A percentile compares a stretch with the other conserved stretches of the same genome.
Conservation (phyloP, 2,329 filamentous ascomycete genomes). For the Sporothrix brunneoviolacea region DNA sequence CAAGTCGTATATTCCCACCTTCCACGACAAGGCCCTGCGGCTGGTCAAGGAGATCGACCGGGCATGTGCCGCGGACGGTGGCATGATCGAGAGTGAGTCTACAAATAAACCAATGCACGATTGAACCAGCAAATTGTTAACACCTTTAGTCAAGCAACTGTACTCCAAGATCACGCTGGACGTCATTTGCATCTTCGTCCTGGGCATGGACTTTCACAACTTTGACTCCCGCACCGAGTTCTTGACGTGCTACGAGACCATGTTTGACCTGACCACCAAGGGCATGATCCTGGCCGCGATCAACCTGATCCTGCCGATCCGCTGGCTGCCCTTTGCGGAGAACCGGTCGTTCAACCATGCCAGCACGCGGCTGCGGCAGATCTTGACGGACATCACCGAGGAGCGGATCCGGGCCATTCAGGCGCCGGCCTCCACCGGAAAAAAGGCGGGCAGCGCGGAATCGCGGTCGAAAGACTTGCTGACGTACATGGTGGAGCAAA, state of each 20-base stretch:
- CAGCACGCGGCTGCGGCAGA: conserved; percentile 26
- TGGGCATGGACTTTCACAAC: conserved; percentile 29
- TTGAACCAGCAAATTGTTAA: too few relatives aligned
- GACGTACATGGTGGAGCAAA: conserved; percentile 23
- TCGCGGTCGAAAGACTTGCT: conserved; percentile 21
- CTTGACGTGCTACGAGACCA: conserved; percentile 24
- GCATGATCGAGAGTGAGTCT: conserved; percentile 23
- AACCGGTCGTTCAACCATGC: conserved; percentile 33
- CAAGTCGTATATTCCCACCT: conserved; percentile 31
- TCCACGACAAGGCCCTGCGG: conserved; percentile 27
- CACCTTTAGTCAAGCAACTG: conserved; percentile 24
- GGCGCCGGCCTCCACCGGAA: rapidly evolving
- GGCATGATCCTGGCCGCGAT: conserved; percentile 10
- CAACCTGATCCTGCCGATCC: conserved; percentile 14
- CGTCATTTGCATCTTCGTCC: conserved; percentile 27
- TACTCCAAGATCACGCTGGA: conserved; percentile 29
- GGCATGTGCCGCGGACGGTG: conserved; percentile 22
- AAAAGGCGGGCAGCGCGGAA: too few relatives aligned
- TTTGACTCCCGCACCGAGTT: conserved; percentile 23
- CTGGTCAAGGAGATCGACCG: conserved; percentile 18
- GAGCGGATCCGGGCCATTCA: background rate
- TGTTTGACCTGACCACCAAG: conserved; percentile 25
- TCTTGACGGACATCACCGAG: conserved; percentile 27
- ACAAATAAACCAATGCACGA: too few relatives aligned
- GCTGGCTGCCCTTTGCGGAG: conserved; percentile 31